Conservation (phyloP, 2,329 filamentous ascomycete species). For the Scorias spongiosa region DNA sequence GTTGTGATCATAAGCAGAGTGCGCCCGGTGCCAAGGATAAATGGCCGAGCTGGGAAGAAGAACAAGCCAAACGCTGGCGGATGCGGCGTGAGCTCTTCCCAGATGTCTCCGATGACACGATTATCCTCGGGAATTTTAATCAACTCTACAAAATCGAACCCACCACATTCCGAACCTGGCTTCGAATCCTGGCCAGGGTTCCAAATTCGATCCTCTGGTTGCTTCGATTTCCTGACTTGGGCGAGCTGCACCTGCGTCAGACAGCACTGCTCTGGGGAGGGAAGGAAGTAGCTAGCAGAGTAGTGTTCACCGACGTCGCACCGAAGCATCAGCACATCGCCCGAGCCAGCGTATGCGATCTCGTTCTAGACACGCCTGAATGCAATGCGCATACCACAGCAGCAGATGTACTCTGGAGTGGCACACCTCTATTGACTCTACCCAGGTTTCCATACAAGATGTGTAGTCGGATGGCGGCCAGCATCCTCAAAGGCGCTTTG, state of each 20-base stretch:
- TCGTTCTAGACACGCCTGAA: slow-evolving; percentile 93
- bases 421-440: slow-evolving; percentile 78
- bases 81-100: slow-evolving; percentile 94
- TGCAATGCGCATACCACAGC: slow-evolving; percentile 98
- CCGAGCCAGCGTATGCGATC: slow-evolving; percentile 76
- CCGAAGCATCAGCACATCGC: slow-evolving; percentile 90
- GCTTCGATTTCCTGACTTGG: slow-evolving; percentile 86
- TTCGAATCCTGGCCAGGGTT: slow-evolving; percentile 71
- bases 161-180: slow-evolving; percentile 87
- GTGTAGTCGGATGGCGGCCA: slow-evolving; percentile 96
- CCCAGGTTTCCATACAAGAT: slow-evolving; percentile 95
- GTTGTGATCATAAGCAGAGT: slow-evolving; percentile 90
- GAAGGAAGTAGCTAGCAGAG: slow-evolving; percentile 65
- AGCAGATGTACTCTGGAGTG: slow-evolving; percentile 91
- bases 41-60: slow-evolving; percentile 63
- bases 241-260: slow-evolving; percentile 67
- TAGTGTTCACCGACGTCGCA: slow-evolving; percentile 92
- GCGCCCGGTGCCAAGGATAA: slow-evolving; percentile 56
- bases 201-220: slow-evolving; percentile 90
- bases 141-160: slow-evolving; percentile 99
- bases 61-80: slow-evolving; percentile 67
- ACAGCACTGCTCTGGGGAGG: slow-evolving; percentile 78
- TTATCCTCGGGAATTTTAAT: slow-evolving; percentile 97
- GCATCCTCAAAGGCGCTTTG: slow-evolving; percentile 77
- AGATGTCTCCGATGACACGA: slow-evolving; percentile 58